Evolutionary conservation across 2,329 filamentous ascomycete genomes (phyloP), one percentile per base, ranked within the genome.

Genomic region (Apiospora sp.): DNA sequence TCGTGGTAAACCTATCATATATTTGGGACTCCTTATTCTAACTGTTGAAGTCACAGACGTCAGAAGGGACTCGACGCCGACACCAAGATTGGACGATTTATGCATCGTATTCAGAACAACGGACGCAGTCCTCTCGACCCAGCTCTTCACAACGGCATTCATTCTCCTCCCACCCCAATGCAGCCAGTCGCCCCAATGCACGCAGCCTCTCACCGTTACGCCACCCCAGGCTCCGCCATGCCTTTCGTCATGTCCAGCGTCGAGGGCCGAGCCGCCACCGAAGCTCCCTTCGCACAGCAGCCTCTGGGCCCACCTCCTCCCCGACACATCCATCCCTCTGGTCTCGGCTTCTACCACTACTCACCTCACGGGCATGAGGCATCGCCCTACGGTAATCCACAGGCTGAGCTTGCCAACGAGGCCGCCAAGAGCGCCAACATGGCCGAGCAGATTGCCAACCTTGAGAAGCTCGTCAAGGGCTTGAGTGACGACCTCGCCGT

Each of bases 11-110:
- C 6, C 12, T 10, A 37, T 27, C 27, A 16, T 44, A 3, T n/a
- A 4, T 16, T 64, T 7, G 16, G 24, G 4, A 34, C 16, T 7
- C n/a, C 19, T 3, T 2, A 51, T 7, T 24, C 46, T 70, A 13
- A 51, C 68, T n/a, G 6, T 44, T 67, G 10, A 14, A 34, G 58
- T 24, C 7, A 12, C 70, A 73, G 72, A 43, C 69, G 54, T 10
- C 16, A 44, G 19, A 75, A 73, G 51, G 70, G 71, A 0, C 72
- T 74, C 3, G 77, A 78, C 27, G 51, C 68, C 1, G 61, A 72
- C 0, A 68, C 71, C 24, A 76, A 76, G 54, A 72, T 76, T 16
- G n/a, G 27, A 10, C 73, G 71, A 16, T 77, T 75, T 69, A 67
- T 72, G 30, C 14, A 70, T 1, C 44, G 71, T 41, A 24, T 54